Base-by-base conservation (phyloP, 805 yeast species). In the Huiozyma naganishii region DNA sequence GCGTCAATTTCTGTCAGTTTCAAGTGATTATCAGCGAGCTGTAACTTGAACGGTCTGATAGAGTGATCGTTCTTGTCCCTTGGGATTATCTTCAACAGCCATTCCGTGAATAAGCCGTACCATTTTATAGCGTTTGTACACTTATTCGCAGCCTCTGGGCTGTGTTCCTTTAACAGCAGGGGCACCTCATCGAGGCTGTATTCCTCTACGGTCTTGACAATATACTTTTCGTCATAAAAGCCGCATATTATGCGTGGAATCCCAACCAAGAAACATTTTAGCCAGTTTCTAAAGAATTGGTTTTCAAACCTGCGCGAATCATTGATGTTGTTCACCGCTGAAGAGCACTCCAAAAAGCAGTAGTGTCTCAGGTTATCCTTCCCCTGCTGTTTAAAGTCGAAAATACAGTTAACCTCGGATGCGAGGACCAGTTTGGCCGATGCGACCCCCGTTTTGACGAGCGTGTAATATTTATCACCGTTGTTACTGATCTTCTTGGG, bases 391-490 rank as follows among this genome's bases (percentile, higher is more conserved):
- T 79, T 74, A 54, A 76, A 86, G 59, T 88, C 96, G 73, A 80
- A 83, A 8, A 83, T 81, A 59, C 96, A 83, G 62, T 90, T 97
- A 17, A 90, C 85, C 65, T 92, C 97, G 1, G 95, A 96, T 1
- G 88, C 95, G 38, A 88, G 61, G 6, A 85, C 60, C 37, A 87
- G 63, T 48, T 74, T 76, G 13, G 77, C 72, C 39, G 72, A 73
- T 7, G 95, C 96, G 11, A 90, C 77, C 2, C 95, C 94, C 0
- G 96, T 81, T 52, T 75, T 73, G 6, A 89, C 89, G n/a, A 90
- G 81, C 0, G 86, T 73, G 39, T 82, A 69, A 57, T 77, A 88
- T 63, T 90, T 95, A 53, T 80, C 87, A 40, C 78, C 77, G 56
- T 79, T 83, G 55, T 74, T 79, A 6, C 84, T 88, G 1, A 69